phyloP scores from a whole-genome alignment of 208 protist species.

The Acanthamoeba sp. region DNA sequence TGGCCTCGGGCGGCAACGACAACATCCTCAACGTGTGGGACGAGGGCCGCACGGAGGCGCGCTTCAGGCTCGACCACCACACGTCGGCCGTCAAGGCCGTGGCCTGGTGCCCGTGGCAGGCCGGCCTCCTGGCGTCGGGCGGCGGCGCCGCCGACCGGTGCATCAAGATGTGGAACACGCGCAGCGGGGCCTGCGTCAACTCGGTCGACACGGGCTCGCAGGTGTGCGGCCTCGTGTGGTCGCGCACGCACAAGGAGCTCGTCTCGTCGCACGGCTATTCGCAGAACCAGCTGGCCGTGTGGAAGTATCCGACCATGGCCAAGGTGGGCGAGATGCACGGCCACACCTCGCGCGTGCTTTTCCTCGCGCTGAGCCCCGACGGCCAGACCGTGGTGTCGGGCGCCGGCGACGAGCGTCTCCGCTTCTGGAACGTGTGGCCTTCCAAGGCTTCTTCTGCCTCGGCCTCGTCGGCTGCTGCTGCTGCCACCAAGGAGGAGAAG shows the following conservation, averaged over 20 bases:
- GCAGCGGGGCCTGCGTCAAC: slow-evolving; percentile 94
- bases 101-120: slow-evolving; percentile 96
- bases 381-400: slow-evolving; percentile 88
- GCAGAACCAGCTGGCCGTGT: slow-evolving; percentile 98
- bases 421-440: slow-evolving; percentile 93
- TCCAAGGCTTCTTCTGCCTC: background rate
- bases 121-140: slow-evolving; percentile 96
- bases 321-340: slow-evolving; percentile 97
- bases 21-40: slow-evolving; percentile 98
- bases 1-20: slow-evolving; percentile 99
- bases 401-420: slow-evolving; percentile 91
- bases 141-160: slow-evolving; percentile 98
- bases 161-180: slow-evolving; percentile 98
- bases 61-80: slow-evolving; percentile 94
- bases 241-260: slow-evolving; percentile 95
- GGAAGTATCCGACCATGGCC: slow-evolving; percentile 98
- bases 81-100: slow-evolving; percentile 95
- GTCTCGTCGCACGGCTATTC: slow-evolving; percentile 98
- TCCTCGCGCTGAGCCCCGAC: slow-evolving; percentile 97
- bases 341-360: slow-evolving; percentile 98
- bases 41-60: slow-evolving; percentile 67
- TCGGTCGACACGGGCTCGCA: slow-evolving; percentile 97
- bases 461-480: background rate
- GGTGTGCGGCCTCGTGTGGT: slow-evolving; percentile 97
- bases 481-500: background rate